phyloP scores from a whole-genome alignment of 441 rosid genomes.

The Populus hybrid region DNA sequence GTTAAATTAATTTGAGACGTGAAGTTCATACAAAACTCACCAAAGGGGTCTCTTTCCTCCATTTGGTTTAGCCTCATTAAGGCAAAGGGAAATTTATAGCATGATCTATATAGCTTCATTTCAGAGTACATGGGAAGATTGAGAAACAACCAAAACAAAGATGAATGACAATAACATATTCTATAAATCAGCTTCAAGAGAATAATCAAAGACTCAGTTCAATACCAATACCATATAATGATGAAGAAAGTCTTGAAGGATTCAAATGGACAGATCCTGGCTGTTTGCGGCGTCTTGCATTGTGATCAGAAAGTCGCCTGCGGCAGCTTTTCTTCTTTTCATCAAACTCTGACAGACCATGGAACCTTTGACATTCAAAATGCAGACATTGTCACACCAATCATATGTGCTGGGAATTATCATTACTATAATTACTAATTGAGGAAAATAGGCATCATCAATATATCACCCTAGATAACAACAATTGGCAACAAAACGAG shows the following conservation, averaged over 20 bases:
- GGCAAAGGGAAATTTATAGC: background rate
- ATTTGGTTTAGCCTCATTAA: background rate
- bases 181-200: background rate
- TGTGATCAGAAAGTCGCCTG: conserved; percentile 84
- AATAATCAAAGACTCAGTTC: conserved; percentile 7
- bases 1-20: background rate
- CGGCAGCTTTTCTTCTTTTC: conserved; percentile 95
- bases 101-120: background rate
- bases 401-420: background rate
- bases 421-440: background rate
- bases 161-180: background rate
- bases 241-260: conserved; percentile 43
- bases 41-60: background rate
- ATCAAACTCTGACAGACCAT: conserved; percentile 79
- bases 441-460: background rate
- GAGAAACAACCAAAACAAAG: background rate
- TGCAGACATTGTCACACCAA: conserved; percentile 2
- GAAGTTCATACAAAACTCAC: background rate
- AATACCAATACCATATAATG: conserved; percentile 38
- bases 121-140: background rate
- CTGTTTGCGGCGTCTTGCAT: conserved; percentile 94
- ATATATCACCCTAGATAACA: conserved; percentile 1
- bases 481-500: background rate
- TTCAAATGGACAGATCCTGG: conserved; percentile 49
- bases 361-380: conserved; percentile 58